Conservation (phyloP, 108 stramenopile species). For the Schizochytrium sp. region DNA sequence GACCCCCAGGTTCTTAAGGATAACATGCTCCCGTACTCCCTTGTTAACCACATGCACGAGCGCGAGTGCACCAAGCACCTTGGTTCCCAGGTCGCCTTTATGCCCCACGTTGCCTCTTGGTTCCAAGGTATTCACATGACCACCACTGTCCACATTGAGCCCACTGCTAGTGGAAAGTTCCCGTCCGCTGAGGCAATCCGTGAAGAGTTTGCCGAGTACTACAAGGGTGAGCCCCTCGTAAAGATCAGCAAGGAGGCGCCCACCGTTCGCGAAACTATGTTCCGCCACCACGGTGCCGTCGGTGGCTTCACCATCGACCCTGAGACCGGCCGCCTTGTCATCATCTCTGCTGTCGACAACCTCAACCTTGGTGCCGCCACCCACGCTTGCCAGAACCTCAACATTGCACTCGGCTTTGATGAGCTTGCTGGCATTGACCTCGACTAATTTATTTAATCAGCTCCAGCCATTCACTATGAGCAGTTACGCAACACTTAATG, state of each 20-base stretch:
- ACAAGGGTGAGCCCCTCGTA: conserved; percentile 75
- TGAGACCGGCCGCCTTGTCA: conserved; percentile 71
- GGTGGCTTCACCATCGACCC: conserved; percentile 72
- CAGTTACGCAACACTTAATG: too few species aligned
- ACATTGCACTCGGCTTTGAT: conserved; percentile 52
- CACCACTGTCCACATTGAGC: conserved; percentile 74
- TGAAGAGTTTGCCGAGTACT: conserved; percentile 72
- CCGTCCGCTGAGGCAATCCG: conserved; percentile 69
- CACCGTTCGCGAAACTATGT: not conserved
- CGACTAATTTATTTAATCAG: conserved; percentile 1
- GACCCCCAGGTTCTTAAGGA: conserved; percentile 51
- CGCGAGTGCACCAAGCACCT: conserved; percentile 63
- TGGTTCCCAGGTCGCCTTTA: conserved; percentile 72
- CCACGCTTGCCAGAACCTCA: conserved; percentile 56
- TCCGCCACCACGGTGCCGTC: conserved; percentile 73
- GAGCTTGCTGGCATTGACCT: conserved; percentile 45
- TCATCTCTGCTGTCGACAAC: conserved; percentile 74
- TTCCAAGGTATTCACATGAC: conserved; percentile 73
- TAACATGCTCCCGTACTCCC: conserved; percentile 61
- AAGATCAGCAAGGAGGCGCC: conserved; percentile 69
- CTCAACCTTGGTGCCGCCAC: conserved; percentile 69
- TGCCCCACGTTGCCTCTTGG: conserved; percentile 68
- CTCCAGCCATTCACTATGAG: too few species aligned
- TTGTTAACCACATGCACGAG: conserved; percentile 59
- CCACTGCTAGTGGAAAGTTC: conserved; percentile 66